Evolutionary conservation across 176 grass and related monocot species (phyloP), one percentile per base, ranked within the genome.

Genomic region (Leersia perrieri): DNA sequence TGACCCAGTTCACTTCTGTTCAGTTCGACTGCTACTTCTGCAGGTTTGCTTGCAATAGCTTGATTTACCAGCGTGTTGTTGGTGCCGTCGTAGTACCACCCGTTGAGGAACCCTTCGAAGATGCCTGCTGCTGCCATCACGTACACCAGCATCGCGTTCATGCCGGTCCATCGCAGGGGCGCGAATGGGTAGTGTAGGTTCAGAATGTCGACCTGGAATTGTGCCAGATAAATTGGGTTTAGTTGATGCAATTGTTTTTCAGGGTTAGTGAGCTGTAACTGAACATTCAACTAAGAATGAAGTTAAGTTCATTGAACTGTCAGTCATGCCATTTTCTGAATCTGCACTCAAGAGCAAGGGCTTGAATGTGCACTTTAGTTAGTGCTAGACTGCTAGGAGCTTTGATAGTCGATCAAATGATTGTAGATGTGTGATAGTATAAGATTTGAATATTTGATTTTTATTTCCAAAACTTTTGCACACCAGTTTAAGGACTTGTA

Each of bases 131-230:
- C 95, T 0, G 92, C 95, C 95, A 98, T 98, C 58, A 98, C 92
- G 84, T 94, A 98, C 34, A 98, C 92, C 3, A 98, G 90, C 95
- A 98, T 98, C 2, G 95, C 95, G 42, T 98, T 98, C 95, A 87
- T 94, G 66, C 95, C 95, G 70, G 92, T 91, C 95, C 95, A 98
- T 15, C 85, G 83, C 66, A 94, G 60, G 10, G 83, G 95, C 2
- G 67, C 80, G 13, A 98, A 98, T 1, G 42, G 9, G 68, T 75
- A 87, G 29, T 27, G 16, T 18, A 91, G 36, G 26, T 83, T 61
- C 49, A 98, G 15, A 51, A 98, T 78, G 60, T 94, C 95, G 5
- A 94, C 95, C 95, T 97, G 33, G 31, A 33, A 41, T 34, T 31
- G 7, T 2, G 2, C 15, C 9, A 12, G 18, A 20, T 53, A 53